Conservation (phyloP, 2,329 filamentous ascomycete species). For the Ophiostoma piceae region DNA sequence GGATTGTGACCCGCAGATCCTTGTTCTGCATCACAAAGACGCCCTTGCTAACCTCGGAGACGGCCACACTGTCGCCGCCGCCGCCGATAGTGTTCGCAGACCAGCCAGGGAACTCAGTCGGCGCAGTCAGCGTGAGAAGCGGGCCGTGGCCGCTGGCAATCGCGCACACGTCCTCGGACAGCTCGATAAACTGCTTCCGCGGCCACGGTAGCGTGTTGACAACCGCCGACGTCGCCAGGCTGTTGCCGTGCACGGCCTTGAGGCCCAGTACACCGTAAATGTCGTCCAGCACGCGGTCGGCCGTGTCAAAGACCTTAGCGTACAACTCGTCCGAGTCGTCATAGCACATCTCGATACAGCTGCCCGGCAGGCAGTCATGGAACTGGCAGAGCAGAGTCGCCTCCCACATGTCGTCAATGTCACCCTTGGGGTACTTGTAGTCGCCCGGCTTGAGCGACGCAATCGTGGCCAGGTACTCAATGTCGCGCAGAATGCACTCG, state of each 20-base stretch:
- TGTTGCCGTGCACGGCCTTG: conserved; percentile 46
- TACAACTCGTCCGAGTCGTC: conserved; percentile 91
- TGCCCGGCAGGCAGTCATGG: conserved; percentile 93
- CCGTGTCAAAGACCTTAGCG: conserved; percentile 71
- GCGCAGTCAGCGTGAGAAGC: conserved; percentile 40
- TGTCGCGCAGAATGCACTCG: conserved; percentile 77
- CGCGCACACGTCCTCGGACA: conserved; percentile 50
- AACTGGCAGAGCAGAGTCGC: conserved; percentile 88
- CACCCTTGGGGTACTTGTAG: conserved; percentile 88
- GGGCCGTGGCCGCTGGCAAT: conserved; percentile 54
- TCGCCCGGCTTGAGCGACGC: conserved; percentile 64
- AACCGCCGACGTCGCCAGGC: conserved; percentile 32
- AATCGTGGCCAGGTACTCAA: conserved; percentile 82
- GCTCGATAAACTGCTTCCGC: conserved; percentile 65
- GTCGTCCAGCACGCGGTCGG: conserved; percentile 64
- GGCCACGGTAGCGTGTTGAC: conserved; percentile 86
- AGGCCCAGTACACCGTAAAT: conserved; percentile 62
- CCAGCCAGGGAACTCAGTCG: neutral
- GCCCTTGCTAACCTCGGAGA: conserved; percentile 39
- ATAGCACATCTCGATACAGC: conserved; percentile 96
- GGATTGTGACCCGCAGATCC: conserved; percentile 66
- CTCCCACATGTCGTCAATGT: conserved; percentile 97
- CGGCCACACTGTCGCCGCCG: neutral
- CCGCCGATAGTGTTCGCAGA: neutral
- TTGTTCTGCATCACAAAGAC: conserved; percentile 76